Base-by-base conservation (phyloP, 805 yeast genomes). In the Metschnikowia koreensis region DNA sequence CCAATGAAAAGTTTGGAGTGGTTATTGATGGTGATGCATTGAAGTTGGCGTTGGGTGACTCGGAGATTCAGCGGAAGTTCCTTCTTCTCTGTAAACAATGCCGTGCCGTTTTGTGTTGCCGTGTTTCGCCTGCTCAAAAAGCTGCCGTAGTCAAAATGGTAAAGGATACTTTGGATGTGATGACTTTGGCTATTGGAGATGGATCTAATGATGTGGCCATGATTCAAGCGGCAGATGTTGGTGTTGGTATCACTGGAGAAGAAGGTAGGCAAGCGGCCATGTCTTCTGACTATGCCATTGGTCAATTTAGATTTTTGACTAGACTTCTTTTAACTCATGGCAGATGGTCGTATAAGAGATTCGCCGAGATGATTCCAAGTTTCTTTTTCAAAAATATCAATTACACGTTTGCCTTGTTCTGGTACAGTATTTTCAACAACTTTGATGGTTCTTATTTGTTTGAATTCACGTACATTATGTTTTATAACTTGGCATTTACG, bases 141-240 rank as follows among this genome's bases (percentile, higher is more conserved):
- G 96, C 94, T 3, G 79, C 79, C 13, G 87, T 88, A 27, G 93
- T 87, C 22, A 75, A 72, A 54, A 67, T 84, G 71, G 91, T 87
- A 28, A 85, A 85, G 63, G 71, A 76, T 31, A 76, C 77, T 8
- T 75, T 87, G 58, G 77, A 79, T 46, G 94, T 87, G 34, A 86
- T 86, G 83, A 86, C 94, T 0, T 74, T 87, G 51, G 89, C 93
- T 0, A 82, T 87, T 64, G 96, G 96, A 33, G 96, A 87, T 65
- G 96, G 96, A 56, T 89, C 94, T 27, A 87, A 87, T 63, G 96
- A 87, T 66, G 94, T 87, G 46, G 88, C 94, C 8, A 87, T 87
- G 96, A 88, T 87, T 56, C 93, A 87, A 62, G 87, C 89, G 34
- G 93, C 96, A 5, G 86, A 88, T 65, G 83, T 88, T 34, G 96